phyloP scores from a whole-genome alignment of 1,284 basidiomycete genomes.

The Ceratobasidium sp. region DNA sequence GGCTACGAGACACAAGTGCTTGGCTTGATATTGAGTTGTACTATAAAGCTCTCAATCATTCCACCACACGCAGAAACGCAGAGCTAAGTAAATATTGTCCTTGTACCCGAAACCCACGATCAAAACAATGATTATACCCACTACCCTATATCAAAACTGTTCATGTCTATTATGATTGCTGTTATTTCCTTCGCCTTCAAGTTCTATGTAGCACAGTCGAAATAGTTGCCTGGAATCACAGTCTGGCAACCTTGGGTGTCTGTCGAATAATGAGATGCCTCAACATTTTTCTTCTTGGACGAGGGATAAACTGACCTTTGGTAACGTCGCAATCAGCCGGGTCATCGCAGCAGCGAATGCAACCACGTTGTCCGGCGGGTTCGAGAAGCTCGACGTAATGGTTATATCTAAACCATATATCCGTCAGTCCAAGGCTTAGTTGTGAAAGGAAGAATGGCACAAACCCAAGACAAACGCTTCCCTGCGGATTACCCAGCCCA shows the following conservation, averaged over 20 bases:
- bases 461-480: conserved; percentile 52
- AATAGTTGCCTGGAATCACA: conserved; percentile 51
- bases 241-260: conserved; percentile 51
- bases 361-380: conserved; percentile 52
- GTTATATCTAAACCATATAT: conserved; percentile 48
- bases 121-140: no score
- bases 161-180: no score
- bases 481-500: conserved; percentile 53
- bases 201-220: conserved; percentile 34
- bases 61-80: no score
- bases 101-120: no score
- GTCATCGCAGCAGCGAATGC: conserved; percentile 55
- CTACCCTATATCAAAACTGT: not conserved
- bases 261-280: not conserved
- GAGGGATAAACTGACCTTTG: conserved; percentile 28
- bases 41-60: no score
- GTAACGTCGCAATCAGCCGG: conserved; percentile 49
- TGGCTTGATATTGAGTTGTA: no score
- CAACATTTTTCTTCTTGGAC: not conserved
- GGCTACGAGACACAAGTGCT: no score
- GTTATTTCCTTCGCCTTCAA: not conserved
- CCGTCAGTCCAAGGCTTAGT: not conserved
- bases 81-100: no score
- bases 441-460: not conserved
- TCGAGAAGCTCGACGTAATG: conserved; percentile 55